Conservation (phyloP, 306 rosid genomes). For the Prosopis cineraria region DNA sequence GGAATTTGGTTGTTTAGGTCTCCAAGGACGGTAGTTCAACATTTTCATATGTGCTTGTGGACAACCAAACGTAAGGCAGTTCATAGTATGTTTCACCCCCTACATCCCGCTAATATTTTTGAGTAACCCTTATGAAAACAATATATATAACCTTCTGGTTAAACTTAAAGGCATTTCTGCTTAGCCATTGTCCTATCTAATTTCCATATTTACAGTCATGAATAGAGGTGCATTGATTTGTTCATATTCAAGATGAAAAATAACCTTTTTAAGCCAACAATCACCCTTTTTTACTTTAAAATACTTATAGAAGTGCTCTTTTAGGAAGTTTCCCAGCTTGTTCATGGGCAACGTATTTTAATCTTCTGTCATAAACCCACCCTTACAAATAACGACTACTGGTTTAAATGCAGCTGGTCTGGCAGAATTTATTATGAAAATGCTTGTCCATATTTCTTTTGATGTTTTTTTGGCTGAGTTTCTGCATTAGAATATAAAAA, state of each 20-base stretch:
- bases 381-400: slow-evolving; percentile 5
- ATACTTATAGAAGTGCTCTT: slow-evolving; percentile 15
- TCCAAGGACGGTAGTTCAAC: slow-evolving; percentile 82
- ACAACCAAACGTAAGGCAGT: slow-evolving; percentile 73
- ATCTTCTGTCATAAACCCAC: background rate
- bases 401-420: slow-evolving; percentile 24
- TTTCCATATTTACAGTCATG: slow-evolving; percentile 4
- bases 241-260: slow-evolving; percentile 7
- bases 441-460: background rate
- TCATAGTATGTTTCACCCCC: slow-evolving; percentile 23
- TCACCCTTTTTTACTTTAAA: background rate
- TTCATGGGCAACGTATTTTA: slow-evolving; percentile 8
- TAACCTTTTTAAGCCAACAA: background rate
- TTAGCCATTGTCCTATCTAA: background rate
- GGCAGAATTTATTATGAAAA: slow-evolving; percentile 1
- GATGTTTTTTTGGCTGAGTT: background rate
- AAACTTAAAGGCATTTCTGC: slow-evolving; percentile 11
- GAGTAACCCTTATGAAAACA: background rate
- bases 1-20: slow-evolving; percentile 53
- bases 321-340: background rate
- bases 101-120: background rate
- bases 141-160: slow-evolving; percentile 1
- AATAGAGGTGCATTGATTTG: slow-evolving; percentile 21
- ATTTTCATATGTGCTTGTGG: slow-evolving; percentile 75
- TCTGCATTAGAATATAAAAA: slow-evolving; percentile 14